Evolutionary conservation across 1,284 basidiomycete species (phyloP).

Genomic region (Cutaneotrichosporon sp.): DNA sequence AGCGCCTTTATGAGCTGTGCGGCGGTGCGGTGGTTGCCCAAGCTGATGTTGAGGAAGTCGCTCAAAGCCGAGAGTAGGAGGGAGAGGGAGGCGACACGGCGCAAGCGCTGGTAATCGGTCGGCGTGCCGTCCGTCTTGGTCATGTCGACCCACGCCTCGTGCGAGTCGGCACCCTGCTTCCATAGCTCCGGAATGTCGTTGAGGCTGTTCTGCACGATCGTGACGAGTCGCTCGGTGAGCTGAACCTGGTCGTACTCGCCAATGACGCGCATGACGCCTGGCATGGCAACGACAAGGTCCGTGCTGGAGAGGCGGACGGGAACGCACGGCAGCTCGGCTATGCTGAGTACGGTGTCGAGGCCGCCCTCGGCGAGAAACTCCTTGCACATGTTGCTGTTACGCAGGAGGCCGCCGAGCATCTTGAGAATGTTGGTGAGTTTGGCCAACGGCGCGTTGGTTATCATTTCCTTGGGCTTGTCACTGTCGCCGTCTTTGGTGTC

Average conservation of each 20-base stretch:
- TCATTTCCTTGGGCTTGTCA: slow-evolving; percentile 8
- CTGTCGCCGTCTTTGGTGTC: slow-evolving; percentile 11
- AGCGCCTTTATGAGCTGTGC: slow-evolving; percentile 70
- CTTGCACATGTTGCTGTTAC: slow-evolving; percentile 59
- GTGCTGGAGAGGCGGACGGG: slow-evolving; percentile 85
- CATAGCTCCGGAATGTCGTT: slow-evolving; percentile 68
- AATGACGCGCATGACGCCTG: slow-evolving; percentile 82
- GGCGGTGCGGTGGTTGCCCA: slow-evolving; percentile 55
- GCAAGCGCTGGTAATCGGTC: slow-evolving; percentile 8
- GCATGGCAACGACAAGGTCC: slow-evolving; percentile 71
- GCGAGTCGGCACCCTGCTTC: slow-evolving; percentile 50
- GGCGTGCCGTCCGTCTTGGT: slow-evolving; percentile 14
- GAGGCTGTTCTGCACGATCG: slow-evolving; percentile 67
- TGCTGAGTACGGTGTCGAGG: slow-evolving; percentile 65
- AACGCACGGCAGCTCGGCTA: slow-evolving; percentile 78
- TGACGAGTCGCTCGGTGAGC: slow-evolving; percentile 66
- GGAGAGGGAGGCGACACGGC: slow-evolving; percentile 52
- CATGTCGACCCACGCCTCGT: slow-evolving; percentile 55
- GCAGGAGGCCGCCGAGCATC: slow-evolving; percentile 10
- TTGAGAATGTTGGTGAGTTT: slow-evolving; percentile 28
- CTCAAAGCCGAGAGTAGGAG: slow-evolving; percentile 55
- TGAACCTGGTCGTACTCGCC: slow-evolving; percentile 76
- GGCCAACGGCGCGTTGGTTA: slow-evolving; percentile 19
- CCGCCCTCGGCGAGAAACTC: slow-evolving; percentile 76
- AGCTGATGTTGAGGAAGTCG: slow-evolving; percentile 63